phyloP scores from a whole-genome alignment of 1,284 basidiomycete species.

The Tilletia indica region DNA sequence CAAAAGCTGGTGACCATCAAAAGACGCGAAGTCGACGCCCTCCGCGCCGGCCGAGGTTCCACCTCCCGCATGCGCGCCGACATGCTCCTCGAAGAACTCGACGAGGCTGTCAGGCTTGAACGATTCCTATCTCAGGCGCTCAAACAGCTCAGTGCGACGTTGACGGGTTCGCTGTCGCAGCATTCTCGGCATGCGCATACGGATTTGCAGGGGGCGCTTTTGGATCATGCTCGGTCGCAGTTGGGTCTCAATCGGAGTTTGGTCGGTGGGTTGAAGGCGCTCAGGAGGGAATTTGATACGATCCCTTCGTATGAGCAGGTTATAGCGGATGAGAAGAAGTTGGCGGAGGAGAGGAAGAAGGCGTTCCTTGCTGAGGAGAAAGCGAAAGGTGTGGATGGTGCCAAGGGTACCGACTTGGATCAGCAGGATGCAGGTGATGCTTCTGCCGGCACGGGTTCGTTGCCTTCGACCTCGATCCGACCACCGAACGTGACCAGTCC shows the following conservation, averaged over 20 bases:
- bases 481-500: background rate
- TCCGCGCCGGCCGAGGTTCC: conserved; percentile 29
- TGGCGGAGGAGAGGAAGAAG: conserved; percentile 6
- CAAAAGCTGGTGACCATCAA: conserved; percentile 38
- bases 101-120: conserved; percentile 25
- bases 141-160: conserved; percentile 30
- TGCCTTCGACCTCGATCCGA: background rate
- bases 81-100: conserved; percentile 40
- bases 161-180: conserved; percentile 39
- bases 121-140: conserved; percentile 36
- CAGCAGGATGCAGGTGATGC: background rate
- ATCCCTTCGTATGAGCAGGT: background rate
- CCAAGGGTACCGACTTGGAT: background rate
- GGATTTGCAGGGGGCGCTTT: conserved; percentile 41
- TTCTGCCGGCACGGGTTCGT: background rate
- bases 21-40: conserved; percentile 40
- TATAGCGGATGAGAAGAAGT: background rate
- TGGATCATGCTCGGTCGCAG: conserved; percentile 29
- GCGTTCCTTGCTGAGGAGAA: background rate
- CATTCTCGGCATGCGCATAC: conserved; percentile 46
- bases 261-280: conserved; percentile 8
- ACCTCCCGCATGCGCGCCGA: conserved; percentile 37
- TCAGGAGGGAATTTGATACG: conserved; percentile 9
- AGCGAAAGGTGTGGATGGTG: background rate
- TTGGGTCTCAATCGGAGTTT: conserved; percentile 9